Base-by-base conservation (phyloP, 495 filamentous ascomycete species). In the Tetracladium setigerum region DNA sequence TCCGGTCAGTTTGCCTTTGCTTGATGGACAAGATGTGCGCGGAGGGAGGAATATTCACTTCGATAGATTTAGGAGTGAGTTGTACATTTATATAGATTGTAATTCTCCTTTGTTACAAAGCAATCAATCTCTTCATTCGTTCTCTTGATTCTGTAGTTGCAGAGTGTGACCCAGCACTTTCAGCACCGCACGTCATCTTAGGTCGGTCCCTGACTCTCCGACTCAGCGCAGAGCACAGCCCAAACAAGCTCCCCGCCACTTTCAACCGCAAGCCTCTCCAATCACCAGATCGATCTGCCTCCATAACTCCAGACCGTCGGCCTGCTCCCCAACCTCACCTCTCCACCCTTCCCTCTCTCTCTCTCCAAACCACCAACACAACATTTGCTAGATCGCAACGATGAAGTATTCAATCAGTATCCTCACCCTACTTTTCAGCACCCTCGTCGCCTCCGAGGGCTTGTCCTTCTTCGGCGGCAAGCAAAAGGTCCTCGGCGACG, bases 401-500 rank as follows among this genome's bases (percentile, higher is more conserved):
- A 59, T 59, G 52, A 59, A 53, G 56, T 34, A 53, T 52, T 56
- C 52, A 17, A 22, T 51, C 46, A 45, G 49, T 40, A 14, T 56
- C 32, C 19, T 47, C 19, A 41, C 53, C 5, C 32, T 61, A 34
- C 39, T 54, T 24, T 47, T 61, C 10, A 58, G 49, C 53, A 50
- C 39, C 4, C 33, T 57, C 44, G 55, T 50, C 19, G 50, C 58
- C 11, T 45, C 49, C 5, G 45, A 50, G 31, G 37, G 46, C 44
- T 46, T 62, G 39, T 62, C 57, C 18, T 27, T 54, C 34, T 50
- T 50, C 38, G 22, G 40, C 41, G 35, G 38, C 45, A 39, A 39
- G 13, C 57, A 60, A 42, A 55, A 57, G 18, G 32, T 41, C 13
- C 44, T 60, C 9, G 55, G 65, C 41, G 68, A 67, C 41, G 64